phyloP scores from a whole-genome alignment of 2,329 filamentous ascomycete genomes.

The Exophiala sp. region DNA sequence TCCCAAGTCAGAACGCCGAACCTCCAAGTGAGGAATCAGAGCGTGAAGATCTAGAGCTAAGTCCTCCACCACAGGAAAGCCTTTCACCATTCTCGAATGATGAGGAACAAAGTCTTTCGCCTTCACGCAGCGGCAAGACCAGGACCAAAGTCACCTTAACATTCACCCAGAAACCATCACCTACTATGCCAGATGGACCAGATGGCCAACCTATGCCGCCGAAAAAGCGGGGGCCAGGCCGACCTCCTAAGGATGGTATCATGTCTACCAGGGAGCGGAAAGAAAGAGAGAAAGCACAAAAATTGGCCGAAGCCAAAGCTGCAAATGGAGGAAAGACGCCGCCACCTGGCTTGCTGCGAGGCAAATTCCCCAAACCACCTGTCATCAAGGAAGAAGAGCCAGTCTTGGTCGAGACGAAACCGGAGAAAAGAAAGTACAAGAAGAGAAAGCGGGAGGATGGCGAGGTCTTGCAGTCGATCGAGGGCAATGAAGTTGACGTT shows the following conservation, averaged over 20 bases:
- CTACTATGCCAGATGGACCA: conserved; percentile 11
- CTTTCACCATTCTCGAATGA: conserved; percentile 17
- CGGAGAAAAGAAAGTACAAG: conserved; percentile 48
- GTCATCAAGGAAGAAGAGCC: conserved; percentile 32
- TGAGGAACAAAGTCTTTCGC: conserved; percentile 15
- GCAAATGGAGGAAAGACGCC: conserved; percentile 47
- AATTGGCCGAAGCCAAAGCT: conserved; percentile 42
- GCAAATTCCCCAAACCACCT: conserved; percentile 30
- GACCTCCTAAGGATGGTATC: conserved; percentile 64
- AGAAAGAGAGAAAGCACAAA: conserved; percentile 52
- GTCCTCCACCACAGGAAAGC: conserved; percentile 6
- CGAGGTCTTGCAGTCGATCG: conserved; percentile 41
- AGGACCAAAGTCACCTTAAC: conserved; percentile 21
- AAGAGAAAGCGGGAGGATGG: conserved; percentile 47
- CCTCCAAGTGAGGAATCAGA: conserved; percentile 23
- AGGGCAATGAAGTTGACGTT: conserved; percentile 29
- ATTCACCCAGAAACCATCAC: conserved; percentile 7
- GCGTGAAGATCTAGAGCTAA: conserved; percentile 15
- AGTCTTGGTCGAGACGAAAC: conserved; percentile 35
- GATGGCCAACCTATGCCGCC: conserved; percentile 23
- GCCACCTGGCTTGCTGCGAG: conserved; percentile 32
- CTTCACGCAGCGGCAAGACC: conserved; percentile 14
- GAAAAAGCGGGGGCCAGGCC: conserved; percentile 56
- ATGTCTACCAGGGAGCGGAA: conserved; percentile 63
- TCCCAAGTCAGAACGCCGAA: conserved; percentile 20